A percentile compares a stretch with the other conserved stretches of the same genome.
These are phyloP conservation scores for Aspergillus thermomutatus DNA, from an alignment of 2,329 filamentous ascomycete genomes.

Conservation along the genomic window DNA sequence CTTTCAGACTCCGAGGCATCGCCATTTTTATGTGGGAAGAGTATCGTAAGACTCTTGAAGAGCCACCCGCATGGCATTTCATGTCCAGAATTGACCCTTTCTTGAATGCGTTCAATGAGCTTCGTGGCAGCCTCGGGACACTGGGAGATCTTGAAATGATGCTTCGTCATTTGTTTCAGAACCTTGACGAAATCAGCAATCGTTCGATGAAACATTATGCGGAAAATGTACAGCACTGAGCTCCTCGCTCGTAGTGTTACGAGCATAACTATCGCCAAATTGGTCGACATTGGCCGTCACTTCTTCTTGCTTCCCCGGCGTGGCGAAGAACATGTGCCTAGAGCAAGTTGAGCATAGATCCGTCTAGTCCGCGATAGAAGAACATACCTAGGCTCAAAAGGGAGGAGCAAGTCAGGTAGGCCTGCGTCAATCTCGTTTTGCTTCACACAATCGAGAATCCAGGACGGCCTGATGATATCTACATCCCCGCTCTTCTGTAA, in stretches of 20 bases:
- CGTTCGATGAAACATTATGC: not conserved
- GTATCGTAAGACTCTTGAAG: constrained; percentile 47
- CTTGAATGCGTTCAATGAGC: constrained; percentile 55
- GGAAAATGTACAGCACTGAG: constrained; percentile 46
- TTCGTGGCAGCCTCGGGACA: constrained; percentile 50
- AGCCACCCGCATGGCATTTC: constrained; percentile 43
- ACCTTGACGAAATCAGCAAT: constrained; percentile 23
- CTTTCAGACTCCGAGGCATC: not conserved
- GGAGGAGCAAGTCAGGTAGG: constrained; percentile 57
- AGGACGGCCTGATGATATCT: constrained; percentile 73
- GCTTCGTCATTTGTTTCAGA: constrained; percentile 40
- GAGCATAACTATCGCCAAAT: constrained; percentile 78
- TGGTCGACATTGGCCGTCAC: constrained; percentile 66
- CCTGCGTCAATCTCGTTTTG: constrained; percentile 53
- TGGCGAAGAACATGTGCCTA: constrained; percentile 70
- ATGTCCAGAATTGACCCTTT: constrained; percentile 33
- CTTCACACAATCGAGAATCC: constrained; percentile 78
- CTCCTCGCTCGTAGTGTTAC: constrained; percentile 65
- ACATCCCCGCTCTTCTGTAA: constrained; percentile 68
- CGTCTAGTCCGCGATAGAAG: constrained; percentile 31
- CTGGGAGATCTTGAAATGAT: constrained; percentile 38
- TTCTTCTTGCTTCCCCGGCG: constrained; percentile 52
- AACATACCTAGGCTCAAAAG: constrained; percentile 55
- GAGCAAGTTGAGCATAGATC: constrained; percentile 2
- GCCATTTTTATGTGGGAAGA: constrained; percentile 30